Conservation (phyloP, 140 eudicot species). For the Ambrosia hybrid region DNA sequence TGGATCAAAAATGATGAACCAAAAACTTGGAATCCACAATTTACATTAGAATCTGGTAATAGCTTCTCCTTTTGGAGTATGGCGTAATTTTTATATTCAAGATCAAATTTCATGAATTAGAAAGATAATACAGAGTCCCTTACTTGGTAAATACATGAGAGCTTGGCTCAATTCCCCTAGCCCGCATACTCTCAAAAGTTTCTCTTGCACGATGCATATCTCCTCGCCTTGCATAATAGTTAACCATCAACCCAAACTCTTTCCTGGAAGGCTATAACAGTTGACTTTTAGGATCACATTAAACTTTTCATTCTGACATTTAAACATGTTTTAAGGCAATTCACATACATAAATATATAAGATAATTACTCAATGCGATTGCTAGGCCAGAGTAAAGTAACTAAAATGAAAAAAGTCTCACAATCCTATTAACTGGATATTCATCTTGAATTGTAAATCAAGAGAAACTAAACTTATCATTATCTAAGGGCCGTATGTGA, state of each 20-base stretch:
- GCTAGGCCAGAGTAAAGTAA: neutral
- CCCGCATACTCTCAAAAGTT: conserved; percentile 96
- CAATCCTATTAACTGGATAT: no score
- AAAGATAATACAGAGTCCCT: conserved; percentile 9
- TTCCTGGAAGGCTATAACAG: conserved; percentile 87
- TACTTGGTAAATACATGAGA: conserved; percentile 83
- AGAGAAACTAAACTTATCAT: neutral
- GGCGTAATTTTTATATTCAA: conserved; percentile 1
- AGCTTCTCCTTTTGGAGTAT: conserved; percentile 3
- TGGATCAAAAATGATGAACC: conserved; percentile 12
- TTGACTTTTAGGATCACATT: conserved; percentile 28
- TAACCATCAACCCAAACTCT: conserved; percentile 89
- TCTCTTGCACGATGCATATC: conserved; percentile 98
- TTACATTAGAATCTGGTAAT: neutral
- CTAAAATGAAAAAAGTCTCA: no score
- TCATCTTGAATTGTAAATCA: no score
- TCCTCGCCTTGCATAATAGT: conserved; percentile 91
- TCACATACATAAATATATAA: neutral
- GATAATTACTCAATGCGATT: neutral
- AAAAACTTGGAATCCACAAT: conserved; percentile 7
- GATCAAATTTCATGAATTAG: neutral
- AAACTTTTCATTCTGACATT: conserved; percentile 14
- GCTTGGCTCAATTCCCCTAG: conserved; percentile 91
- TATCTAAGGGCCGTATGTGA: neutral
- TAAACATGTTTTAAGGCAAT: conserved; percentile 3